phyloP scores from a whole-genome alignment of 805 yeast genomes.

The Wickerhamomyces canadensis region DNA sequence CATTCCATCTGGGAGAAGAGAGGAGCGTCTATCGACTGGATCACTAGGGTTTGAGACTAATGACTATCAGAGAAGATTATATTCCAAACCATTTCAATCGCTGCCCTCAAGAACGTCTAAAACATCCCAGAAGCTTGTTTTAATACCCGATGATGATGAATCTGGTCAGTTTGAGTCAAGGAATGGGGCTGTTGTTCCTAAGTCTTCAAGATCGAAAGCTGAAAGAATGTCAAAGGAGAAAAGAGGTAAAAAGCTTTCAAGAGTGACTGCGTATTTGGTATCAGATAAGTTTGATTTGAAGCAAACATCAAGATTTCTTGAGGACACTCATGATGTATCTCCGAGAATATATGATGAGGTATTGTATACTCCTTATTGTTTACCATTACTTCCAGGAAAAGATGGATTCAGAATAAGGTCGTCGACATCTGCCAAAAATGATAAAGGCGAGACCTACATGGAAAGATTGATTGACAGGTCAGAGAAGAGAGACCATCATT shows the following conservation, averaged over 20 bases:
- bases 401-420: conserved; percentile 74
- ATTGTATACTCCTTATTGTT: conserved; percentile 81
- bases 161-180: conserved; percentile 7
- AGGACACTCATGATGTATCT: conserved; percentile 69
- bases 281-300: conserved; percentile 75
- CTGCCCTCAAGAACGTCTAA: conserved; percentile 77
- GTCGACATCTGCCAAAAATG: conserved; percentile 38
- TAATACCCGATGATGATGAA: conserved; percentile 59
- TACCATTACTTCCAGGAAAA: conserved; percentile 82
- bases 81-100: conserved; percentile 47
- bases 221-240: conserved; percentile 47
- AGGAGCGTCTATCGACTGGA: conserved; percentile 35
- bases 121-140: conserved; percentile 77
- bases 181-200: conserved; percentile 3
- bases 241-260: conserved; percentile 53
- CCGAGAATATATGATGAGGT: conserved; percentile 91
- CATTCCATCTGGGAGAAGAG: conserved; percentile 69
- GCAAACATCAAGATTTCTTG: conserved; percentile 57
- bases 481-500: conserved; percentile 87
- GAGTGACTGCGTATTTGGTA: conserved; percentile 90
- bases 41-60: conserved; percentile 18
- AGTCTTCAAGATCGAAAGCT: conserved; percentile 29
- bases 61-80: conserved; percentile 12
- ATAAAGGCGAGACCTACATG: conserved; percentile 44
- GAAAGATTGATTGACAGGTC: conserved; percentile 74